Evolutionary conservation across 805 yeast genomes (phyloP), one percentile per base, ranked within the genome.

Genomic region (Candida palmyrensis): DNA sequence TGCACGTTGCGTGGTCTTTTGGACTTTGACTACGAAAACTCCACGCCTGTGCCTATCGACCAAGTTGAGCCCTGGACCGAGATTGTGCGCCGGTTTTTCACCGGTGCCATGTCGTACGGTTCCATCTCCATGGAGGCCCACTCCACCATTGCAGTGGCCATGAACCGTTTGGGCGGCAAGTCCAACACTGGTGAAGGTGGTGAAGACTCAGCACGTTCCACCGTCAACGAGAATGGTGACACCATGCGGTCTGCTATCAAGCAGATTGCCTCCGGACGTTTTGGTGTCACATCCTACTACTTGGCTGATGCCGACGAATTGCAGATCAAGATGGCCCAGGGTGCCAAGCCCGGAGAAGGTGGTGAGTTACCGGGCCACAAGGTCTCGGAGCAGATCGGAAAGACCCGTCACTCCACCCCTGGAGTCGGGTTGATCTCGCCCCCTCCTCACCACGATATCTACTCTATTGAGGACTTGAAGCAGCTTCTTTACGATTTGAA

Each of bases 61-160:
- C 97, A 92, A 66, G 98, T 90, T 46, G 98, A 90, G 68, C 98
- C 98, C 28, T 90, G 98, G 98, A 92, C 97, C 23, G 98, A 90
- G 60, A 90, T 90, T 58, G 98, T 89, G 21, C 80, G 96, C 50
- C 77, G 98, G 51, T 92, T 92, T 57, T 89, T 89, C 43, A 89
- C 98, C n/a, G 98, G 98, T 67, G 98, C 98, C 33, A 90, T 90
- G 98, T 89, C 97, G 2, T 90, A 92, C 55, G 98, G 98, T 54
- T 90, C 97, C 30, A 90, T 90, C 54, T 90, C 97, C 4, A 84
- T 89, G 95, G 98, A 90, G 63, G 89, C 97, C 2, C 98, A 90
- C 63, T 87, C 97, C 3, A 90, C 98, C 8, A 68, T 90, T 48
- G 98, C 98, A 10, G 95, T 90, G 36, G 98, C 98, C 29, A 90